Evolutionary conservation across 192 early-diverging fungal genomes (phyloP).

Genomic region (Gryganskiella cystojenkinii): DNA sequence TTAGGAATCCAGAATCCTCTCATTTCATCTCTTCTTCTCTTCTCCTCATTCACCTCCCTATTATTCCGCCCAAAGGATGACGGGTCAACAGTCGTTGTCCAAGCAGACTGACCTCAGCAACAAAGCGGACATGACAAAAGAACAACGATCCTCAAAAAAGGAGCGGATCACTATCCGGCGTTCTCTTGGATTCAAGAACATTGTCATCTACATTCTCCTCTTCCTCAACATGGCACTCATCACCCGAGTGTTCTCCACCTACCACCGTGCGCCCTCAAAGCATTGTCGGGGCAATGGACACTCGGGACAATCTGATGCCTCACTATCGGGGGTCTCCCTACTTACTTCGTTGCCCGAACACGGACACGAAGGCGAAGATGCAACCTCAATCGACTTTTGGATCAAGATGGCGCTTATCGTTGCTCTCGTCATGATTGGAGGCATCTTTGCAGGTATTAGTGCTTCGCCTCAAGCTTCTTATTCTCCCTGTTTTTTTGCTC

Average conservation of each 20-base stretch:
- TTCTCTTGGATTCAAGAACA: conserved; percentile 19
- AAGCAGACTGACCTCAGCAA: no score
- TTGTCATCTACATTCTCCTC: conserved; percentile 42
- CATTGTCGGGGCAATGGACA: not conserved
- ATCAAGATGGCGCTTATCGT: conserved; percentile 62
- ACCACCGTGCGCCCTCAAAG: not conserved
- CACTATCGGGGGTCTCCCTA: not conserved
- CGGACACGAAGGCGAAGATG: conserved; percentile 18
- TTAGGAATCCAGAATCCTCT: no score
- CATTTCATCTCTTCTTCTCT: no score
- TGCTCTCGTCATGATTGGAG: conserved; percentile 77
- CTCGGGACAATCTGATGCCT: not conserved
- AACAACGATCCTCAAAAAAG: not conserved
- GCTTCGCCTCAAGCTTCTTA: not conserved
- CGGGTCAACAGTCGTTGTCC: no score
- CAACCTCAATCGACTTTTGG: conserved; percentile 47
- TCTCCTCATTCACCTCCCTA: not conserved
- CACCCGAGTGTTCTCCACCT: conserved; percentile 14
- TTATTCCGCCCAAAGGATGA: not conserved
- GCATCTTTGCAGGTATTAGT: conserved; percentile 74
- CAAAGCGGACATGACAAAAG: not conserved
- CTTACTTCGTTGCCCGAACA: not conserved
- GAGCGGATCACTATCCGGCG: not conserved
- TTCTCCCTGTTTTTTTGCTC: no score
- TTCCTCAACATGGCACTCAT: conserved; percentile 34